Base-by-base conservation (phyloP, 1,139 yeast species). In the Zygosaccharomyces pseudobailii region DNA sequence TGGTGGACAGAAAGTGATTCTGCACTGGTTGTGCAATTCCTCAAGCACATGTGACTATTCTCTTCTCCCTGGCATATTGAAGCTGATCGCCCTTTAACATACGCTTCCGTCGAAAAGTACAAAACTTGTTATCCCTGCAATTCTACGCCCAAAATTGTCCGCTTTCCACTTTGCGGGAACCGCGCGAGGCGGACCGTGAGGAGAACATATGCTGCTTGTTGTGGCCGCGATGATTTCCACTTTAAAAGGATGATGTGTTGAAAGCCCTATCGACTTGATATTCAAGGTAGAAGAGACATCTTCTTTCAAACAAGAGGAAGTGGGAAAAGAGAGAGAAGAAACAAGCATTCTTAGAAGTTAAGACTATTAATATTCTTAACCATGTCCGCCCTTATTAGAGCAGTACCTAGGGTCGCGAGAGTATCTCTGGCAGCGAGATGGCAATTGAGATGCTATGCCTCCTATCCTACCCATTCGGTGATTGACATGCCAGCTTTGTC, bases 401-500 rank as follows among this genome's bases (percentile, higher is more conserved):
- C 57, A 25, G 47, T 61, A 34, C 61, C 65, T 35, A 54, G 60
- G 47, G 45, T 58, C n/a, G 47, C 58, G 30, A 56, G 62, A 49
- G 48, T 56, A 20, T 42, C 55, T 6, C 44, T 56, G 40, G 46
- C 58, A 24, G 48, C 62, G 20, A 55, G 57, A 50, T 37, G 36
- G 22, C 50, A 48, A 23, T 53, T 49, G 46, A 59, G 63, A 54
- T 50, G 59, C 17, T 66, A 65, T 45, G 67, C 70, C 17, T 61
- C 72, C 60, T 81, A 79, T 65, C 87, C 87, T 36, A 70, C 77
- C 38, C 86, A 82, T 65, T 74, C 78, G 47, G 76, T 82, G 56
- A 80, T 82, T 56, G 77, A 78, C 58, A 82, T 82, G 87, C 78
- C 85, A 41, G 97, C 98, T 6, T 75, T 92, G 62, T 90, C 97